Evolutionary conservation across 2,329 filamentous ascomycete species (phyloP), one percentile per base, ranked within the genome.

Genomic region (Diaporthe sp.): DNA sequence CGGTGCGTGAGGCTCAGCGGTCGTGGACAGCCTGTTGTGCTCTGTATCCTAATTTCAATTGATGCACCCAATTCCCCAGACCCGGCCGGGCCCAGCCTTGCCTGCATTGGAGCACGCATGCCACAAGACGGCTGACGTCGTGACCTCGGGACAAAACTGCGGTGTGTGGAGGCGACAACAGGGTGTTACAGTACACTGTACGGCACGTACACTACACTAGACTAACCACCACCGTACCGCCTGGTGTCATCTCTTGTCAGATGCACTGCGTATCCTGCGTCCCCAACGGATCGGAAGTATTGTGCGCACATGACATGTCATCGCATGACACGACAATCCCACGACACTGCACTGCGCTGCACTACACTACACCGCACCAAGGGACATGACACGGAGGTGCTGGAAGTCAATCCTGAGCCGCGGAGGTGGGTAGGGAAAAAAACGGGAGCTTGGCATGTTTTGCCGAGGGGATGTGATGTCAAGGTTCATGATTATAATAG

Each of bases 401-500:
- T 66, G 63, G 63, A 19, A 66, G 63, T 51, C 63, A 51, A 66
- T 12, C n/a, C 32, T 42, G 25, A n/a, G 44, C 44, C 32, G 22
- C 63, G n/a, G 44, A 37, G 12, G 27, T 37, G 61, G n/a, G 35
- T n/a, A 47, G 44, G 44, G 44, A 3, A n/a, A 51, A 44, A 30
- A 37, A 51, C 30, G n/a, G n/a, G 44, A n/a, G 44, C 63, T 66
- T 66, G 44, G 63, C 44, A 51, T 66, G 63, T 66, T 66, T 39
- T 66, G 44, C 63, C 44, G 44, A 66, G 44, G 30, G n/a, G 63
- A 37, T 66, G 22, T 66, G 42, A 65, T 66, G 61, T 66, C 61
- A 66, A 66, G 59, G 59, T 63, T 47, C 22, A 50, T 25, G 32
- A 13, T 22, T 56, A 35, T 56, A 19, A 22, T 44, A 19, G 58